Evolutionary conservation across 257 asterid genomes (phyloP), one percentile per base, ranked within the genome.

Genomic region (Fraxinus excelsior): DNA sequence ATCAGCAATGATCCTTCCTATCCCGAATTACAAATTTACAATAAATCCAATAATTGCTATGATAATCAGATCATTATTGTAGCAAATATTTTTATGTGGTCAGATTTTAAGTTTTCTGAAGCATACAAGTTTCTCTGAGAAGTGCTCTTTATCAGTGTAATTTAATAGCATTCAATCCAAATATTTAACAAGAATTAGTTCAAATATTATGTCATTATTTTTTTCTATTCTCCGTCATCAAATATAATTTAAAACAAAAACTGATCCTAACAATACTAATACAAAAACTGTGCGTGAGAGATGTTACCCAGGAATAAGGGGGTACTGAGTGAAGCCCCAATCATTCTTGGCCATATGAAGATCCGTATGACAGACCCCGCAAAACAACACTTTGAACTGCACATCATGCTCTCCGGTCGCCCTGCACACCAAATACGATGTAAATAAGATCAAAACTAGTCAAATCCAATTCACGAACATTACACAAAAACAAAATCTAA

Each of bases 301-400:
- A 40, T 31, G 4, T n/a, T 83, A 87, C 89, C 91, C 91, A 21
- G 91, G 89, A 7, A 87, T 81, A 44, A 87, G 29, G 8, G 91
- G 91, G 56, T 85, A 87, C 31, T 77, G 76, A 3, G 87, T 79
- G 64, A 71, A n/a, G 6, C 91, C 88, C 89, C 91, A 87, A 34
- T 87, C 91, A 53, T 85, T 85, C 84, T 85, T 87, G 67, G 74
- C 40, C 80, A 74, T 72, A 67, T 87, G 89, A 75, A 87, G 89
- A 81, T 87, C 91, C 2, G 91, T 79, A 21, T 87, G 91, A 74
- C 91, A 87, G 60, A 87, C 73, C 25, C 91, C 91, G 71, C 88
- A 87, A 37, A 83, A 87, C 53, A 85, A 51, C 49, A 87, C 89
- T 64, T 83, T 85, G 83, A 87, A 87, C 73, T 83, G 89, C 70